phyloP scores from a whole-genome alignment of 2,329 filamentous ascomycete genomes.

The Arachnopeziza araneosa region DNA sequence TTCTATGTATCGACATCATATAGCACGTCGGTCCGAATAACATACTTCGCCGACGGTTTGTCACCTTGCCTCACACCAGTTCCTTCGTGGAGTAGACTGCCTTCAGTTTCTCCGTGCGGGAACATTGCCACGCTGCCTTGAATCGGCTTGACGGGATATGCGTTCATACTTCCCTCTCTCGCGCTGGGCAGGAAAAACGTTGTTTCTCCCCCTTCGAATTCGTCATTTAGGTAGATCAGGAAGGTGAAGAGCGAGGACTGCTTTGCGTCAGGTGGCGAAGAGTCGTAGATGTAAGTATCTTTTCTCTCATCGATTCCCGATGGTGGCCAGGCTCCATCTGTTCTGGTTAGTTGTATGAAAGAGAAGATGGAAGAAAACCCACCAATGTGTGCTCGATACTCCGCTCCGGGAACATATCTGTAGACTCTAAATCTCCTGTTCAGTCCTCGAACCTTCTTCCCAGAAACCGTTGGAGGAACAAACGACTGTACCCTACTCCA shows the following conservation, averaged over 20 bases:
- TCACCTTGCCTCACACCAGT: slow-evolving; percentile 63
- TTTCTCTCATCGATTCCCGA: slow-evolving; percentile 51
- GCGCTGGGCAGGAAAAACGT: slow-evolving; percentile 64
- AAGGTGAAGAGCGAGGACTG: slow-evolving; percentile 67
- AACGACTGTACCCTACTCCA: slow-evolving; percentile 56
- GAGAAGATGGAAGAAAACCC: slow-evolving; percentile 3
- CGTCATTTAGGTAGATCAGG: slow-evolving; percentile 64
- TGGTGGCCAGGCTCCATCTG: slow-evolving; percentile 66
- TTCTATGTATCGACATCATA: slow-evolving; percentile 48
- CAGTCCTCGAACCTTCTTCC: slow-evolving; percentile 54
- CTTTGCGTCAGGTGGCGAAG: slow-evolving; percentile 51
- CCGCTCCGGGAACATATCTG: slow-evolving; percentile 65
- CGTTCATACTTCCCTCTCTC: slow-evolving; percentile 60
- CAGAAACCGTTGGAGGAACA: slow-evolving; percentile 49
- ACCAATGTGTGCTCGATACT: slow-evolving; percentile 63
- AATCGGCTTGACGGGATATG: slow-evolving; percentile 62
- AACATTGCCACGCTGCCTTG: slow-evolving; percentile 66
- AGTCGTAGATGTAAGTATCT: slow-evolving; percentile 56
- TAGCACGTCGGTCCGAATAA: slow-evolving; percentile 66
- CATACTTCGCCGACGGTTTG: slow-evolving; percentile 52
- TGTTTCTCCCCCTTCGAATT: slow-evolving; percentile 66
- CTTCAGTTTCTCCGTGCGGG: slow-evolving; percentile 62
- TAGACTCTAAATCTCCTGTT: slow-evolving; percentile 69
- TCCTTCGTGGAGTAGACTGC: slow-evolving; percentile 62
- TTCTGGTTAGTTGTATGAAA: background rate